phyloP scores from a whole-genome alignment of 805 yeast species.

The Saturnispora sekii region DNA sequence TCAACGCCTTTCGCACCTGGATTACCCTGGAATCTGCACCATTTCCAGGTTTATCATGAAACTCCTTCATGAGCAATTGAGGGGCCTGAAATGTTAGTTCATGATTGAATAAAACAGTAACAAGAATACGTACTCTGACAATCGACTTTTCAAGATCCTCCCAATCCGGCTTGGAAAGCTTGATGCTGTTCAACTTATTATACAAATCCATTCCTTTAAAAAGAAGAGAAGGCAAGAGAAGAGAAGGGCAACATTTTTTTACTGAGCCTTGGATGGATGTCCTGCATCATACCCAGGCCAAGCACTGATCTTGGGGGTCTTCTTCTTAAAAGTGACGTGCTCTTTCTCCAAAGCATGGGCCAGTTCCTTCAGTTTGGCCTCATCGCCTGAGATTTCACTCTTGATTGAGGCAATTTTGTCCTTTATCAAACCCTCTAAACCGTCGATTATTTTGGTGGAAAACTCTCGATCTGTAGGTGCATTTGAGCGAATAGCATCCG shows the following conservation, averaged over 20 bases:
- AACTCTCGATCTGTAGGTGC: slow-evolving; percentile 45
- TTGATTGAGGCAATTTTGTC: slow-evolving; percentile 20
- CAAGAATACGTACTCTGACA: slow-evolving; percentile 16
- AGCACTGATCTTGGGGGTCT: slow-evolving; percentile 23
- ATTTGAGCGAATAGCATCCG: slow-evolving; percentile 33
- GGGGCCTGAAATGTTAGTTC: slow-evolving; percentile 10
- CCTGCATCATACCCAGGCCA: slow-evolving; percentile 68
- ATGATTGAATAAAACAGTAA: background rate
- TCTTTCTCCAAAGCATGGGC: slow-evolving; percentile 14
- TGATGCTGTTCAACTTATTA: slow-evolving; percentile 11
- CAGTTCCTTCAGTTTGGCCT: slow-evolving; percentile 3
- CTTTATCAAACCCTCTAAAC: slow-evolving; percentile 20
- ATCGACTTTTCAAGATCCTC: slow-evolving; percentile 19
- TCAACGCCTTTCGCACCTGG: slow-evolving; percentile 9
- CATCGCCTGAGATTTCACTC: slow-evolving; percentile 11
- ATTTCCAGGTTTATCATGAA: slow-evolving; percentile 1
- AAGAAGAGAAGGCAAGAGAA: background rate
- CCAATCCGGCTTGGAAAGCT: slow-evolving; percentile 21
- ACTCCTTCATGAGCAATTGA: slow-evolving; percentile 9
- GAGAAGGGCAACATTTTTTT: background rate
- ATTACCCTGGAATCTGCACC: background rate
- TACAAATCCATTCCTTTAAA: background rate
- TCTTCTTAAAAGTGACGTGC: slow-evolving; percentile 3
- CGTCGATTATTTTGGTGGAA: slow-evolving; percentile 33
- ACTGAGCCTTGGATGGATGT: slow-evolving; percentile 34